Base-by-base conservation (phyloP, 768 basidiomycete genomes). In the Clathrus columnatus region DNA sequence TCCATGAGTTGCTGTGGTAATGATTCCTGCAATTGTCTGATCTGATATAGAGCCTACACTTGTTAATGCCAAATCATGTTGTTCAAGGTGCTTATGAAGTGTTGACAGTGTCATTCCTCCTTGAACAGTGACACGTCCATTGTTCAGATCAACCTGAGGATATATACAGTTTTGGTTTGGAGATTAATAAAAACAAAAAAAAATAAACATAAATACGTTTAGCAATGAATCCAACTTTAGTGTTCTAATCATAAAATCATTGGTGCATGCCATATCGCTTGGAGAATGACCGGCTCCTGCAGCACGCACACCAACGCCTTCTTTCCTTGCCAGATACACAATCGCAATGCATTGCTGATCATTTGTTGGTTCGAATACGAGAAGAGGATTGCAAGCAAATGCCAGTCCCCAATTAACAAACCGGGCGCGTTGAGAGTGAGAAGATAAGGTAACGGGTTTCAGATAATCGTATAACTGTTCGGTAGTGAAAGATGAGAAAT, bases 31-130 rank as follows among this genome's bases (percentile, higher is more conserved):
- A 60, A 99, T 77, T 2, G 92, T 91, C 68, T 97, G 95, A 67
- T 96, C 93, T 30, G 92, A 95, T 63, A 99, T 97, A 26, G 92
- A 94, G 30, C 96, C 96, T 58, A 97, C 77, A 69, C 89, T 95
- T 64, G 79, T 83, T 81, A 99, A 85, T 36, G 93, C 94, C 28
- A 97, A 80, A 29, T 76, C 76, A 62, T 84, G 72, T 11, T 71
- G 67, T 48, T 75, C 80, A 54, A 98, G 84, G 16, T 75, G 74
- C 21, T 68, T 71, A 60, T 95, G 91, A 4, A 97, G 77, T 49
- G 78, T 73, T 56, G 84, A 74, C 54, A 97, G 82, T 4, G 79
- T 83, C 66, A 92, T 85, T 20, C 91, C 91, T 4, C 80, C 85
- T 69, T 93, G 80, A 0, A 79, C 86, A 61, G 82, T 72, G 62